These are phyloP conservation scores for Conticribra guillardii DNA, from an alignment of 108 stramenopile species.

Conservation along the genomic window DNA sequence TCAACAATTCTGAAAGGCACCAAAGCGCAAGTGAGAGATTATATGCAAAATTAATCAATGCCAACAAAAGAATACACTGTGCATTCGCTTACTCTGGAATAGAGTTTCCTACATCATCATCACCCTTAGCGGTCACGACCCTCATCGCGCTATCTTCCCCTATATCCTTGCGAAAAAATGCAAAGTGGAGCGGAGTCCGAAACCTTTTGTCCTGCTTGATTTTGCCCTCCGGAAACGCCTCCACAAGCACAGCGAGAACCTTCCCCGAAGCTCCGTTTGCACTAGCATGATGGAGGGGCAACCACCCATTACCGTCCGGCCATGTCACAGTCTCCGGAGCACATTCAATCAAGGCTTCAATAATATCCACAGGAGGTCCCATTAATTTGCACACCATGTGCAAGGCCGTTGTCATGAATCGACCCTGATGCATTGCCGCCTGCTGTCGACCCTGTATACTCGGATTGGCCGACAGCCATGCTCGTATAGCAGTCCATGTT, in stretches of 20 bases:
- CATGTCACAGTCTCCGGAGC: constrained; percentile 60
- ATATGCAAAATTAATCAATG: too few species aligned
- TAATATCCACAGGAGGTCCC: constrained; percentile 65
- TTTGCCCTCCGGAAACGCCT: constrained; percentile 36
- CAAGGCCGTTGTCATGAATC: constrained; percentile 38
- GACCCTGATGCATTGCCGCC: constrained; percentile 42
- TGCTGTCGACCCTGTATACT: constrained; percentile 3
- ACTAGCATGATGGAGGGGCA: constrained; percentile 73
- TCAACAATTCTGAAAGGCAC: too few species aligned
- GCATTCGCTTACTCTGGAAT: too few species aligned
- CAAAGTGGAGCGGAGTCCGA: constrained; percentile 54
- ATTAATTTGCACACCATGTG: constrained; percentile 74
- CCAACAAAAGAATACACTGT: too few species aligned
- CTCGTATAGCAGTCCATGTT: constrained; percentile 32
- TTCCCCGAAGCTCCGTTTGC: constrained; percentile 36
- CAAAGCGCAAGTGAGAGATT: too few species aligned
- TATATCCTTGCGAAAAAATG: constrained; percentile 28
- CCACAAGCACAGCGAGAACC: constrained; percentile 30
- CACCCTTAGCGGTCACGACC: constrained; percentile 18
- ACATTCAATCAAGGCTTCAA: constrained; percentile 53
- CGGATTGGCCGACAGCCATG: constrained; percentile 32
- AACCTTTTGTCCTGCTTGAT: constrained; percentile 32
- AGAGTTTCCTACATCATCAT: constrained; percentile 30
- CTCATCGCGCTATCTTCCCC: neutral
- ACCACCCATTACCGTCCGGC: constrained; percentile 74